These are phyloP conservation scores for Uncinocarpus reesii DNA, from an alignment of 2,329 filamentous ascomycete genomes.

Conservation along the genomic window DNA sequence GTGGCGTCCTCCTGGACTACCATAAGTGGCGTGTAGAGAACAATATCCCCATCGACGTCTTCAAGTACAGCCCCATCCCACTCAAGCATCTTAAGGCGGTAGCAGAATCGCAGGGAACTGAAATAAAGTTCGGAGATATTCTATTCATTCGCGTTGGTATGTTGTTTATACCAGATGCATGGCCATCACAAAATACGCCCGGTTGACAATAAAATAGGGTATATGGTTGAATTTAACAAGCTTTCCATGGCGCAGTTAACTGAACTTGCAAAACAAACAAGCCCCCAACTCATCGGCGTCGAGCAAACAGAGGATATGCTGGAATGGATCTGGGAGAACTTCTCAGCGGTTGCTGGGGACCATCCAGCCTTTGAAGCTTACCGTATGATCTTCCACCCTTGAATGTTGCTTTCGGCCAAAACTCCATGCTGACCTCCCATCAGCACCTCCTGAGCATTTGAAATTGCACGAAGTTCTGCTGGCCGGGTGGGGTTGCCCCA, in stretches of 20 bases:
- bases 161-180: too few species aligned
- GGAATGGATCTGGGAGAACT: constrained; percentile 51
- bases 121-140: constrained; percentile 44
- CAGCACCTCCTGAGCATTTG: constrained; percentile 13
- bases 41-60: constrained; percentile 32
- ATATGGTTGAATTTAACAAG: constrained; percentile 14
- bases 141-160: constrained; percentile 41
- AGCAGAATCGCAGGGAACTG: constrained; percentile 36
- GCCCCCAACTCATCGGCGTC: constrained; percentile 39
- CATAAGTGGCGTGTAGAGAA: constrained; percentile 36
- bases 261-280: constrained; percentile 8
- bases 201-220: constrained; percentile 8
- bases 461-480: constrained; percentile 40
- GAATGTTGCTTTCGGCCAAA: neutral
- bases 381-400: constrained; percentile 11
- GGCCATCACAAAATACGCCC: too few species aligned
- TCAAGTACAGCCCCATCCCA: constrained; percentile 35
- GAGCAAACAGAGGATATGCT: constrained; percentile 43
- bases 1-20: constrained; percentile 46
- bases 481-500: constrained; percentile 43
- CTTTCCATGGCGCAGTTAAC: constrained; percentile 11
- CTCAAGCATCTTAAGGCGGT: constrained; percentile 31
- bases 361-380: constrained; percentile 45
- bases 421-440: neutral
- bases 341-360: constrained; percentile 50